phyloP scores from a whole-genome alignment of 2,329 filamentous ascomycete species.

The Fusarium sp. region DNA sequence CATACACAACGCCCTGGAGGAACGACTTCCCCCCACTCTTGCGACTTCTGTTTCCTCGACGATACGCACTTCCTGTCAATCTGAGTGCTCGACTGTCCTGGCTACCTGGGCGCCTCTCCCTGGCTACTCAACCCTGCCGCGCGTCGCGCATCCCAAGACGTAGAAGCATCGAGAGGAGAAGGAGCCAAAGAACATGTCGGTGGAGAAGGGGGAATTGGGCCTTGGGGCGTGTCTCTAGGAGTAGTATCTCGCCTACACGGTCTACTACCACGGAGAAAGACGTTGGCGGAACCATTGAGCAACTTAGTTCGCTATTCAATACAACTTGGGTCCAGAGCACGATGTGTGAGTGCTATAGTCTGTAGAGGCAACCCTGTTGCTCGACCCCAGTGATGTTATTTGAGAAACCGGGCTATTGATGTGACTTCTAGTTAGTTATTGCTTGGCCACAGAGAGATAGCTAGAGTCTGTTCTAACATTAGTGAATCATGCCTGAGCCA shows the following conservation, averaged over 20 bases:
- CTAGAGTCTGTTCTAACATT: no score
- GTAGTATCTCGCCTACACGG: background rate
- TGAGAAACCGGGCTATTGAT: no score
- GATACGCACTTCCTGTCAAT: background rate
- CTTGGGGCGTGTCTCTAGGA: background rate
- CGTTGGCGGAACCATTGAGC: fast-evolving
- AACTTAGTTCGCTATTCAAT: background rate
- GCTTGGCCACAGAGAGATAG: no score
- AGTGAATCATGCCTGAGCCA: no score
- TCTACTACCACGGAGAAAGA: background rate
- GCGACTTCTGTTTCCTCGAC: background rate
- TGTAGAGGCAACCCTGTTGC: background rate
- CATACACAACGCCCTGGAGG: background rate
- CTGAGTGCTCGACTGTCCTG: no score
- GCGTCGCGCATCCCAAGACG: no score
- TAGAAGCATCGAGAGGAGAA: background rate
- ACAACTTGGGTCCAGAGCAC: background rate
- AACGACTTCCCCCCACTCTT: no score
- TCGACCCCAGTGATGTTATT: background rate
- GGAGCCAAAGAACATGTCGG: no score
- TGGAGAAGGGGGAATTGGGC: background rate
- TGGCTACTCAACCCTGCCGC: background rate
- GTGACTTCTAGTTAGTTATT: background rate
- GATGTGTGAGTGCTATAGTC: background rate
- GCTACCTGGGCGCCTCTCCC: background rate